Conservation (phyloP, 495 filamentous ascomycete genomes). For the Penicillium mononematosum region DNA sequence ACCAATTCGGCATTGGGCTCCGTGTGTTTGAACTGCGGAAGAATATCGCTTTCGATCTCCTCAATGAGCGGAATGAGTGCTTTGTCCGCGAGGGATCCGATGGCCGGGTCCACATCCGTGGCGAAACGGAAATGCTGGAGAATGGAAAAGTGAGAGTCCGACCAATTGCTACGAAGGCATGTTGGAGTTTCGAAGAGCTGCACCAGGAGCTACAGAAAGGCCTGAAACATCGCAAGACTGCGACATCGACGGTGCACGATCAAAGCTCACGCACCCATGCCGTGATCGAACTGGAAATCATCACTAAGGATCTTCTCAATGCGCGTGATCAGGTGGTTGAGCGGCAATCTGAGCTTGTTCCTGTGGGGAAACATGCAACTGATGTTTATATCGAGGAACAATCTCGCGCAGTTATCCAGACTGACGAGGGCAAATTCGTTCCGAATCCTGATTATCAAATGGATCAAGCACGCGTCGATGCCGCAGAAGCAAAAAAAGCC, state of each 20-base stretch:
- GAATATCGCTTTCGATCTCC: slow-evolving; percentile 28
- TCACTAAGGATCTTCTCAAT: slow-evolving; percentile 17
- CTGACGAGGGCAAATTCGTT: slow-evolving; percentile 18
- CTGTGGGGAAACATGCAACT: slow-evolving; percentile 27
- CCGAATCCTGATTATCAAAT: slow-evolving; percentile 21
- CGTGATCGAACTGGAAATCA: slow-evolving; percentile 26
- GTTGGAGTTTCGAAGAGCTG: slow-evolving; percentile 28
- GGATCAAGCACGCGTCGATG: slow-evolving; percentile 24
- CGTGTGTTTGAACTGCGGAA: slow-evolving; percentile 28
- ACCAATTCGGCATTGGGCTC: slow-evolving; percentile 23
- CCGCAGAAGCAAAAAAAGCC: slow-evolving; percentile 24
- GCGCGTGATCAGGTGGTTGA: slow-evolving; percentile 24
- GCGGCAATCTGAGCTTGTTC: slow-evolving; percentile 26
- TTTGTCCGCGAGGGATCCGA: slow-evolving; percentile 27
- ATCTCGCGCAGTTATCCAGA: slow-evolving; percentile 6
- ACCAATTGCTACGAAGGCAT: slow-evolving; percentile 21
- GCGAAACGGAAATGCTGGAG: slow-evolving; percentile 26
- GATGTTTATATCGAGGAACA: slow-evolving; percentile 28
- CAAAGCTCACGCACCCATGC: slow-evolving; percentile 33
- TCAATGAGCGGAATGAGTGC: slow-evolving; percentile 22
- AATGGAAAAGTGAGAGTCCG: slow-evolving; percentile 27
- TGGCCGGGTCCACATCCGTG: slow-evolving; percentile 21
- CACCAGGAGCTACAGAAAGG: slow-evolving; percentile 14
- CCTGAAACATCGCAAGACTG: slow-evolving; percentile 20
- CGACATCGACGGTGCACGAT: slow-evolving; percentile 25